Evolutionary conservation across 441 rosid genomes (phyloP).

Genomic region (Corymbia calophylla): DNA sequence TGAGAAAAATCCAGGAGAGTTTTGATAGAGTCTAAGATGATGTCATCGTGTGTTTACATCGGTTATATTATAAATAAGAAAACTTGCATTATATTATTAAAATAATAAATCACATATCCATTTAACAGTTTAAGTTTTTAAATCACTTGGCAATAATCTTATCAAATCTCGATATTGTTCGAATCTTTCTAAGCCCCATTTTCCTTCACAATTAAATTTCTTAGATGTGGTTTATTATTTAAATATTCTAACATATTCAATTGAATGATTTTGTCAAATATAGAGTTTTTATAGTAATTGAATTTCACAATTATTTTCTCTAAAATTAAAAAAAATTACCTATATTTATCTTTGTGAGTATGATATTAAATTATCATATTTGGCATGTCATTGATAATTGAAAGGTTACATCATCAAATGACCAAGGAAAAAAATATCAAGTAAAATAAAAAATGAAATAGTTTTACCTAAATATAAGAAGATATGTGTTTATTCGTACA

Average conservation of each 20-base stretch:
- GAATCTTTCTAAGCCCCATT: too few species aligned
- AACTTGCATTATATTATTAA: not conserved
- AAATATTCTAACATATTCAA: not conserved
- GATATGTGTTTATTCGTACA: not conserved
- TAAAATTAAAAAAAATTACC: not conserved
- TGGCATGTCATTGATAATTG: not conserved
- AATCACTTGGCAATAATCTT: too few species aligned
- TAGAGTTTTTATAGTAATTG: not conserved
- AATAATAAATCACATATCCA: too few species aligned
- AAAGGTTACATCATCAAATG: not conserved
- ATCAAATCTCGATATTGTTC: too few species aligned
- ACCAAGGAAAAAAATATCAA: not conserved
- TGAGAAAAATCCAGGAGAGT: not conserved
- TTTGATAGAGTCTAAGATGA: not conserved
- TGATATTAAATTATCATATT: not conserved
- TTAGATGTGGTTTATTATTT: too few species aligned
- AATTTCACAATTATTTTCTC: not conserved
- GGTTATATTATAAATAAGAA: not conserved
- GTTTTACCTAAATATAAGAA: not conserved
- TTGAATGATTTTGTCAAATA: not conserved
- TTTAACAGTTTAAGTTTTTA: too few species aligned
- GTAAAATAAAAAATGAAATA: not conserved
- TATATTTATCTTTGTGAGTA: not conserved
- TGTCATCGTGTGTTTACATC: not conserved
- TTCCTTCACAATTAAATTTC: too few species aligned